Percentiles rank a stretch among this genome's conserved stretches.
Conservation (phyloP, 495 filamentous ascomycete species). For the Zalerion maritima region DNA sequence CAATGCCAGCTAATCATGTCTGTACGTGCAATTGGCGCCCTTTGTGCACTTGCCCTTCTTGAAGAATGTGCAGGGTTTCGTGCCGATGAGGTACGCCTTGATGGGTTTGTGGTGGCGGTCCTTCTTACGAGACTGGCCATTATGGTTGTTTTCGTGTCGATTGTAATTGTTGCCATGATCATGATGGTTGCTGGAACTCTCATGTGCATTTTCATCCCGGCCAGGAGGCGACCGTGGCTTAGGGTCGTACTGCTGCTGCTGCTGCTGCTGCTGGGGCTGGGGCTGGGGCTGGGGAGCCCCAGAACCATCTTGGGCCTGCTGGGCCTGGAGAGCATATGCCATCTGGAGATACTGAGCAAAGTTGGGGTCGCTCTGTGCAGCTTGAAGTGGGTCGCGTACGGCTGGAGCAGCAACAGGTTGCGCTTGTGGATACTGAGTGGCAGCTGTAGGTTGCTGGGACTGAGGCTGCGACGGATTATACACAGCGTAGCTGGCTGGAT, state of each 20-base stretch:
- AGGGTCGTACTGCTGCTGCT: slow-evolving; percentile 8
- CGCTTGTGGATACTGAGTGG: no score
- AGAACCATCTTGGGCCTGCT: background rate
- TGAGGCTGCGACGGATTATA: slow-evolving; percentile 4
- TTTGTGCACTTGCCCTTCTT: slow-evolving; percentile 66
- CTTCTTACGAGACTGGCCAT: slow-evolving; percentile 2
- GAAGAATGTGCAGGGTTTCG: slow-evolving; percentile 63
- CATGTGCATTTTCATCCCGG: slow-evolving; percentile 7
- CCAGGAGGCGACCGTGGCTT: background rate
- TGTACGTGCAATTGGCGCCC: slow-evolving; percentile 72
- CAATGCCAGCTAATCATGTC: slow-evolving; percentile 57
- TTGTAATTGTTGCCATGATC: slow-evolving; percentile 1
- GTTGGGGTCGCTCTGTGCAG: slow-evolving; percentile 1
- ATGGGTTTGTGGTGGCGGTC: slow-evolving; percentile 22
- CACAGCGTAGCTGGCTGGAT: slow-evolving; percentile 4
- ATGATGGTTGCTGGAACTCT: slow-evolving; percentile 9
- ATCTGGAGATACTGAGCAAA: slow-evolving; percentile 2
- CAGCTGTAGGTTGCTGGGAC: slow-evolving; percentile 2
- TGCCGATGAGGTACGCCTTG: slow-evolving; percentile 30
- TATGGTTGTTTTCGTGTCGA: slow-evolving; percentile 1
- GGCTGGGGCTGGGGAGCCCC: slow-evolving; percentile 1
- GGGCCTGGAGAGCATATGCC: slow-evolving; percentile 1
- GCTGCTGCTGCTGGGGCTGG: slow-evolving; percentile 5
- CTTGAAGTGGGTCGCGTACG: background rate
- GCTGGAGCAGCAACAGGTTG: background rate